These are phyloP conservation scores for Rhodofomes roseus DNA, from an alignment of 1,284 basidiomycete species.

Conservation along the genomic window DNA sequence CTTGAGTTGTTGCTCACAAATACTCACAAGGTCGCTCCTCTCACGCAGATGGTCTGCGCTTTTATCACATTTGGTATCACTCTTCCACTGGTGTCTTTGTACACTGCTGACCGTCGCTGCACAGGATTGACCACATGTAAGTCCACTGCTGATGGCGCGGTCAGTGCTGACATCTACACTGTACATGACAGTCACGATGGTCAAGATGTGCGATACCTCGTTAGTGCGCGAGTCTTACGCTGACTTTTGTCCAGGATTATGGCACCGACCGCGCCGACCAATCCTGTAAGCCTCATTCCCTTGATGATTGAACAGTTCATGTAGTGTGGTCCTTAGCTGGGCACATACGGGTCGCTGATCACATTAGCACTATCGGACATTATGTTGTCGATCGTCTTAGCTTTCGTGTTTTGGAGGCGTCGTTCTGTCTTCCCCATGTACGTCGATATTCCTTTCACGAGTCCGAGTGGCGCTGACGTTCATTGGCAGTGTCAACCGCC, in stretches of 20 bases:
- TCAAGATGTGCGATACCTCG: neutral
- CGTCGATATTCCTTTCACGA: neutral
- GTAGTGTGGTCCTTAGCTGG: neutral
- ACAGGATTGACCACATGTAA: neutral
- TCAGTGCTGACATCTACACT: too few relatives aligned
- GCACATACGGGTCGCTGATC: neutral
- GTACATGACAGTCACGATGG: too few relatives aligned
- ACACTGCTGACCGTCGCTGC: too few relatives aligned
- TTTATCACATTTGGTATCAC: neutral
- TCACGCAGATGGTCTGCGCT: neutral
- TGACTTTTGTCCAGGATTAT: too few relatives aligned
- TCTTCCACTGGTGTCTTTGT: too few relatives aligned
- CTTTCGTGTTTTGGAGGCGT: neutral
- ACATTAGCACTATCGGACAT: neutral
- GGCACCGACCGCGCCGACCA: too few relatives aligned
- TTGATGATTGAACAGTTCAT: neutral
- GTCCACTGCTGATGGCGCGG: neutral
- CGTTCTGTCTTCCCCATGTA: neutral
- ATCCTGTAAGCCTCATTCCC: too few relatives aligned
- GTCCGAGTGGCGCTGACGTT: neutral
- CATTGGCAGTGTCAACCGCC: neutral
- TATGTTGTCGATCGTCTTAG: neutral
- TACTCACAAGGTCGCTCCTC: too few relatives aligned
- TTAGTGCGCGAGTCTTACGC: too few relatives aligned
- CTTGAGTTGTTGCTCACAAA: neutral